Conservation (phyloP, 169 alveolate species). For the Cryptosporidium ubiquitum region DNA sequence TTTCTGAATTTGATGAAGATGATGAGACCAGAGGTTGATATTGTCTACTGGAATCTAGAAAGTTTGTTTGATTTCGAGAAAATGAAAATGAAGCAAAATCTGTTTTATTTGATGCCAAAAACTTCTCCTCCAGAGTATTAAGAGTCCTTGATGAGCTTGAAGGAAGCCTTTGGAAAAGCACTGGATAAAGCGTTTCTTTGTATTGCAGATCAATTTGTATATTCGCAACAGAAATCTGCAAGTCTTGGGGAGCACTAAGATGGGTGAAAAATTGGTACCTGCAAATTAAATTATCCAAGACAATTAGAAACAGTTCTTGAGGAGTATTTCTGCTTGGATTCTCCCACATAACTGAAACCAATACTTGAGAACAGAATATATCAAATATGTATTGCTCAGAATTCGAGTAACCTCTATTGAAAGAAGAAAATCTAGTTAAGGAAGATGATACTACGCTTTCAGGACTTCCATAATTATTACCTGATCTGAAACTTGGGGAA, state of each 20-base stretch:
- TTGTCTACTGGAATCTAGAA: not conserved
- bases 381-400: conserved; percentile 14
- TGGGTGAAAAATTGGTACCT: not conserved
- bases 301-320: conserved; percentile 51
- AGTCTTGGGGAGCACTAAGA: conserved; percentile 11
- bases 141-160: conserved; percentile 71
- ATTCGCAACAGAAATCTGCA: conserved; percentile 45
- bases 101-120: conserved; percentile 27
- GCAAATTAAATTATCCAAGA: conserved; percentile 6
- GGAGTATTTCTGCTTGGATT: conserved; percentile 35
- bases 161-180: conserved; percentile 60
- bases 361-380: conserved; percentile 7
- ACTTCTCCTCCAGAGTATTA: conserved; percentile 45
- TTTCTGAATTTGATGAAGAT: not conserved
- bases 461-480: not conserved
- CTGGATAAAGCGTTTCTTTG: conserved; percentile 63
- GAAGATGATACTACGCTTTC: conserved; percentile 16
- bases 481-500: conserved; percentile 13
- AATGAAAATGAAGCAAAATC: conserved; percentile 14
- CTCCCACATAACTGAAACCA: conserved; percentile 46
- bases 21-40: not conserved
- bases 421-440: conserved; percentile 14
- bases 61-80: not conserved
- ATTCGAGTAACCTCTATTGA: not conserved
- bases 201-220: conserved; percentile 49